Conservation (phyloP, 495 filamentous ascomycete species). For the Talaromyces wortmannii region DNA sequence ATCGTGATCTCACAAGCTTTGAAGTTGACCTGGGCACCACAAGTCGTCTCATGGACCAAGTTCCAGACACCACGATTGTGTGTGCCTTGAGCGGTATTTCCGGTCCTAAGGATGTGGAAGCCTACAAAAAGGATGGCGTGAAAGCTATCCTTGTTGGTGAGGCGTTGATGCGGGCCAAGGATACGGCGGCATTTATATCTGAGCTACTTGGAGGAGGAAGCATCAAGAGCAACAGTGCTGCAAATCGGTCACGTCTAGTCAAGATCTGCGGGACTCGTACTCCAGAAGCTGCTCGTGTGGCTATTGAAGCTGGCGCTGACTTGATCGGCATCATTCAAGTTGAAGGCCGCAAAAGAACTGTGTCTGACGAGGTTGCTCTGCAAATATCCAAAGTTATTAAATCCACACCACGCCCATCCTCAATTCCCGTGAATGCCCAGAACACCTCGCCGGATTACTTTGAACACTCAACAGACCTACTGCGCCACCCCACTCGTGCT, state of each 20-base stretch:
- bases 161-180: conserved; percentile 82
- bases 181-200: conserved; percentile 74
- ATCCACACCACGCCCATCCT: conserved; percentile 34
- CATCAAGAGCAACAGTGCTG: conserved; percentile 16
- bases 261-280: conserved; percentile 96
- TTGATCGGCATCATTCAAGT: conserved; percentile 90
- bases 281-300: conserved; percentile 69
- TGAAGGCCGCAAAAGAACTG: conserved; percentile 68
- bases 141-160: conserved; percentile 93
- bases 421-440: conserved; percentile 13
- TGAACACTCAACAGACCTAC: conserved; percentile 43
- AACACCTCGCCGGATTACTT: conserved; percentile 52
- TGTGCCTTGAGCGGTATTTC: conserved; percentile 94
- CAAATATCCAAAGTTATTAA: conserved; percentile 77
- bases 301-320: conserved; percentile 85
- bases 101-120: conserved; percentile 80
- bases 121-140: conserved; percentile 82
- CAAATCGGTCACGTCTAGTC: conserved; percentile 50
- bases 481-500: conserved; percentile 54
- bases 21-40: conserved; percentile 96
- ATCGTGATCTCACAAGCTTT: conserved; percentile 90
- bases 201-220: conserved; percentile 62
- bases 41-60: conserved; percentile 78
- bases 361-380: conserved; percentile 67
- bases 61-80: conserved; percentile 79